These are phyloP conservation scores for Cordyceps javanica DNA, from an alignment of 2,329 filamentous ascomycete species.

Conservation along the genomic window DNA sequence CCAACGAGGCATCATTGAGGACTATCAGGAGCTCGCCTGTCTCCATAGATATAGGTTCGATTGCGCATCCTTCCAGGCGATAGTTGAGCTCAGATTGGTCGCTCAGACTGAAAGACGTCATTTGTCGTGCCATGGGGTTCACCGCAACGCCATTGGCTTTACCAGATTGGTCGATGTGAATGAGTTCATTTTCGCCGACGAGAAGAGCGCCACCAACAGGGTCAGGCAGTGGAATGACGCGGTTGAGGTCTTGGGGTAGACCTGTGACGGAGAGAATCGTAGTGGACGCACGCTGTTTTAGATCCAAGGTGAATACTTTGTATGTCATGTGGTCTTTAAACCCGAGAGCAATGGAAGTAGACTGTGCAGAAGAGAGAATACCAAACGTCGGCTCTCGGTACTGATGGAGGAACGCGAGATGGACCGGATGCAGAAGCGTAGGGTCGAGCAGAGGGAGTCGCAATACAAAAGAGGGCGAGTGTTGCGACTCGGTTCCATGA, in stretches of 20 bases:
- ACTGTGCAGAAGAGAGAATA: conserved; percentile 72
- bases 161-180: conserved; percentile 93
- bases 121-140: conserved; percentile 79
- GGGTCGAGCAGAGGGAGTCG: conserved; percentile 85
- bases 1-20: conserved; percentile 67
- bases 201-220: conserved; percentile 86
- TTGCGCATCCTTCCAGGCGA: conserved; percentile 71
- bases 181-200: conserved; percentile 80
- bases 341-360: conserved; percentile 70
- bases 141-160: conserved; percentile 90
- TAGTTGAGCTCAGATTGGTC: conserved; percentile 80
- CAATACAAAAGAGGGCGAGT: conserved; percentile 87
- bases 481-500: conserved; percentile 55
- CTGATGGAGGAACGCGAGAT: conserved; percentile 89
- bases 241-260: conserved; percentile 81
- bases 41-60: conserved; percentile 71
- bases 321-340: conserved; percentile 83
- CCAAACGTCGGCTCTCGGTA: conserved; percentile 97
- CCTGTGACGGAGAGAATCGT: conserved; percentile 80
- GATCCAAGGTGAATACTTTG: conserved; percentile 89
- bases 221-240: conserved; percentile 73
- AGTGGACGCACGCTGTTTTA: conserved; percentile 89
- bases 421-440: conserved; percentile 77
- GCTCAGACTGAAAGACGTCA: conserved; percentile 74
- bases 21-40: conserved; percentile 81